phyloP scores from a whole-genome alignment of 2,329 filamentous ascomycete genomes.

The Verticillium zaregamsianum region DNA sequence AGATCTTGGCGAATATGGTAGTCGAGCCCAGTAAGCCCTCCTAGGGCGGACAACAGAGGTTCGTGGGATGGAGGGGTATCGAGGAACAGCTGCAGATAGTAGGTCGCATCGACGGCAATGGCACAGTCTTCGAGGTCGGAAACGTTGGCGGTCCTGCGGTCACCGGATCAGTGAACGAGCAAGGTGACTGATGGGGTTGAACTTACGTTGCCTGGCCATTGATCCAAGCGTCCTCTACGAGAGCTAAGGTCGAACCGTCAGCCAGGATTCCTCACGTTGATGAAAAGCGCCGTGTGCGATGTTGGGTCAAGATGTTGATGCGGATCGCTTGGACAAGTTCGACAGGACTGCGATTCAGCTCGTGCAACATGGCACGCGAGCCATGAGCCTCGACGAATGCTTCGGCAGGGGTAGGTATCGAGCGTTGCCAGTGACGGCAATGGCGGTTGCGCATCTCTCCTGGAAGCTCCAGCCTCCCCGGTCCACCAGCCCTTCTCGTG shows the following conservation, averaged over 20 bases:
- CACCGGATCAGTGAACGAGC: background rate
- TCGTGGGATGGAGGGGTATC: constrained; percentile 69
- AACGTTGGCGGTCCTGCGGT: constrained; percentile 53
- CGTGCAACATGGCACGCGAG: background rate
- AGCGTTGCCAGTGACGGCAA: background rate
- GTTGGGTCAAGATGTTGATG: too few relatives aligned
- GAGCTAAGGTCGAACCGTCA: constrained; percentile 17
- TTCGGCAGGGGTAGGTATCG: background rate
- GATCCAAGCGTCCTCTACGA: constrained; percentile 35
- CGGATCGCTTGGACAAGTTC: background rate
- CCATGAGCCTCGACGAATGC: background rate
- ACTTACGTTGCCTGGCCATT: constrained; percentile 27
- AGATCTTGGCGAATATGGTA: constrained; percentile 74
- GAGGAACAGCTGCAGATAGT: constrained; percentile 80
- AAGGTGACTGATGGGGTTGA: constrained; percentile 1
- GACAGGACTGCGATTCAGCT: background rate
- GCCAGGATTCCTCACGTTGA: background rate
- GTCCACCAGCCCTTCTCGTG: background rate
- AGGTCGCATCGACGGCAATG: constrained; percentile 83
- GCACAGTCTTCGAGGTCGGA: constrained; percentile 69
- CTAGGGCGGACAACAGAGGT: constrained; percentile 83
- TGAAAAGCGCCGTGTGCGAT: background rate
- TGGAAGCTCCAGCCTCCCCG: background rate
- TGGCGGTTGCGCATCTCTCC: background rate
- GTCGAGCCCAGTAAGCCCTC: constrained; percentile 78